Conservation (phyloP, 805 yeast genomes). For the Wickerhamiella qilinensis region DNA sequence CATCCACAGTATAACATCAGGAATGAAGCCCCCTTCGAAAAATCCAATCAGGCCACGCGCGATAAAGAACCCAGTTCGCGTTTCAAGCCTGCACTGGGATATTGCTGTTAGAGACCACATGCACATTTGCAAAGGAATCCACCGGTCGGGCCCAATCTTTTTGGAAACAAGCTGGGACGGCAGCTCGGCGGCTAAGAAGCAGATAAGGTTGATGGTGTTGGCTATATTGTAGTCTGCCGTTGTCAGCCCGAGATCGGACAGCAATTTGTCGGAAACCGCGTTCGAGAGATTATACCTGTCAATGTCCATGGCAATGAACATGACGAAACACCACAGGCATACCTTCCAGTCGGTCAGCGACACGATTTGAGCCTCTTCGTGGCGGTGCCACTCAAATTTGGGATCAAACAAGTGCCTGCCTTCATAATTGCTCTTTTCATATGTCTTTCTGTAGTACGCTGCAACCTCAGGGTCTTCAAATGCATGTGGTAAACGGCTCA, state of each 20-base stretch:
- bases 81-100: slow-evolving; percentile 31
- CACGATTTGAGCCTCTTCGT: slow-evolving; percentile 23
- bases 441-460: slow-evolving; percentile 24
- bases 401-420: slow-evolving; percentile 29
- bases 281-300: slow-evolving; percentile 39
- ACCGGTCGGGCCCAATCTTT: slow-evolving; percentile 42
- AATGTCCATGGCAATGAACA: slow-evolving; percentile 39
- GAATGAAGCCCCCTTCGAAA: slow-evolving; percentile 36
- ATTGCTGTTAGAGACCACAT: slow-evolving; percentile 42
- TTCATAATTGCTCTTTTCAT: slow-evolving; percentile 26
- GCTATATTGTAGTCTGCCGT: slow-evolving; percentile 34
- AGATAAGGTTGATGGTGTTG: slow-evolving; percentile 31
- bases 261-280: slow-evolving; percentile 21
- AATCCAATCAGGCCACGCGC: slow-evolving; percentile 38
- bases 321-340: slow-evolving; percentile 35
- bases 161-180: slow-evolving; percentile 54
- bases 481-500: no score
- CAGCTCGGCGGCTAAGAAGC: slow-evolving; percentile 41
- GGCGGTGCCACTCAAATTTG: slow-evolving; percentile 11
- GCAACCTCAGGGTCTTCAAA: slow-evolving; percentile 34
- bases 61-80: slow-evolving; percentile 27
- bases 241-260: slow-evolving; percentile 7
- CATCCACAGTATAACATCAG: slow-evolving; percentile 26
- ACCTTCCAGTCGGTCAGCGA: slow-evolving; percentile 39
- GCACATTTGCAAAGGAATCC: slow-evolving; percentile 44